Percentiles rank a stretch among this genome's conserved stretches.
Evolutionary conservation across 2,329 filamentous ascomycete species (phyloP).

Genomic region (Emergomyces africanus): DNA sequence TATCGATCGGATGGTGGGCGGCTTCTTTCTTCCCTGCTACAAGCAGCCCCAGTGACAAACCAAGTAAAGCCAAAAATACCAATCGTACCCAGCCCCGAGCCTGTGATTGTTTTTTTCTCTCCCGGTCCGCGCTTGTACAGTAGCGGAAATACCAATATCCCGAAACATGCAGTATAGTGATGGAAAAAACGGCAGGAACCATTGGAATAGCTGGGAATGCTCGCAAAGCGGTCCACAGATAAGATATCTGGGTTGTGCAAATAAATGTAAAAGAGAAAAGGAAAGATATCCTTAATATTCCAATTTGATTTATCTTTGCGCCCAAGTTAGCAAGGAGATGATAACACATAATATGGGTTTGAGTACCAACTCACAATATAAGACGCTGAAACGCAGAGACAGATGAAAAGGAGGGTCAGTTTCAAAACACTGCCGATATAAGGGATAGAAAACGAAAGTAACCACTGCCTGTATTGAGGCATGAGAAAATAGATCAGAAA

Average conservation of each 20-base stretch:
- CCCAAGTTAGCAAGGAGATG: conserved; percentile 7
- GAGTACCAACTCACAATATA: conserved; percentile 25
- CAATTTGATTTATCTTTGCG: conserved; percentile 30
- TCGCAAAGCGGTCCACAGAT: conserved; percentile 21
- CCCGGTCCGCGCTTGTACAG: conserved; percentile 17
- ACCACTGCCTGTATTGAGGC: conserved; percentile 1
- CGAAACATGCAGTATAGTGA: conserved; percentile 21
- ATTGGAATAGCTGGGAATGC: conserved; percentile 21
- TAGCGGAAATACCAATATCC: conserved; percentile 18
- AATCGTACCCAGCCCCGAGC: conserved; percentile 23
- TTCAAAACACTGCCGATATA: conserved; percentile 20
- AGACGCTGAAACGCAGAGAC: conserved; percentile 24
- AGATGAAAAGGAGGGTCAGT: conserved; percentile 23
- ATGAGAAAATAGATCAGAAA: conserved; percentile 3
- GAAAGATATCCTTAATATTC: conserved; percentile 27
- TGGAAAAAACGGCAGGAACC: conserved; percentile 17
- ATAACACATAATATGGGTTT: neutral
- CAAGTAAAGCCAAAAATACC: conserved; percentile 29
- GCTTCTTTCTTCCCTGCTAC: conserved; percentile 28
- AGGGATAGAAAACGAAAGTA: neutral
- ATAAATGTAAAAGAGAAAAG: conserved; percentile 25
- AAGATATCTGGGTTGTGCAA: conserved; percentile 21
- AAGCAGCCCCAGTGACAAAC: conserved; percentile 29
- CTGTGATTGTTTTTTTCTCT: conserved; percentile 17
- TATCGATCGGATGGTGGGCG: conserved; percentile 42